Evolutionary conservation across 1,284 basidiomycete genomes (phyloP), one percentile per base, ranked within the genome.

Genomic region (Puccinia triticina): DNA sequence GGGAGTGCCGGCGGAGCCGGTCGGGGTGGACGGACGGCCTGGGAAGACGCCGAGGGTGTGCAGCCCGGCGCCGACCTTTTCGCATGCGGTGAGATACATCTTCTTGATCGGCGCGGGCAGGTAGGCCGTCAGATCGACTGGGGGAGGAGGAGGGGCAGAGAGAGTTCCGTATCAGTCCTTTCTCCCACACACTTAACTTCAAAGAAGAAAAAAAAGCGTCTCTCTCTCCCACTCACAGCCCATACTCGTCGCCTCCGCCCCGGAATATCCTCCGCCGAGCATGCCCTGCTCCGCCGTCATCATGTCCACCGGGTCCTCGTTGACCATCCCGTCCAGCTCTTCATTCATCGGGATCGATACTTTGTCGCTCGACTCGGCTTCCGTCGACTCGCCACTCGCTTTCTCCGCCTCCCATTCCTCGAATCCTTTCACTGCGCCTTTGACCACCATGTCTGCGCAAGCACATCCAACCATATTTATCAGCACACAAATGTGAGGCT

Each of bases 341-440:
- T 77, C 75, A 50, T 66, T 77, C 48, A 53, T 11, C 12, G 75
- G 75, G 40, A 77, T 66, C n/a, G 48, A 3, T 18, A 74, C 50
- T 23, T 40, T 16, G 14, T 55, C 72, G 26, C 26, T 46, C 3
- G 48, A 53, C 2, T 11, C 53, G 50, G 72, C 46, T 55, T 74
- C 72, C 11, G 18, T 53, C 2, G 72, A 74, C 26, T 72, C 23
- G 7, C 2, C 55, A 46, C 48, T 0, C 76, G 81, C 16, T 74
- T 74, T 73, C 29, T 77, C 59, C 32, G 78, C 77, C 78, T 85
- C 83, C 91, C 91, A 91, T 82, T 92, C 91, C 86, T 94, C 93
- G 91, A 94, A 98, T 16, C 95, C 95, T 67, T 95, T 92, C 10
- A 98, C 95, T 23, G 96, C 96, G 84, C 96, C 95, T 61, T 98